These are phyloP conservation scores for Bothriochloa decipiens DNA, from an alignment of 176 grass and related monocot genomes.

Conservation along the genomic window DNA sequence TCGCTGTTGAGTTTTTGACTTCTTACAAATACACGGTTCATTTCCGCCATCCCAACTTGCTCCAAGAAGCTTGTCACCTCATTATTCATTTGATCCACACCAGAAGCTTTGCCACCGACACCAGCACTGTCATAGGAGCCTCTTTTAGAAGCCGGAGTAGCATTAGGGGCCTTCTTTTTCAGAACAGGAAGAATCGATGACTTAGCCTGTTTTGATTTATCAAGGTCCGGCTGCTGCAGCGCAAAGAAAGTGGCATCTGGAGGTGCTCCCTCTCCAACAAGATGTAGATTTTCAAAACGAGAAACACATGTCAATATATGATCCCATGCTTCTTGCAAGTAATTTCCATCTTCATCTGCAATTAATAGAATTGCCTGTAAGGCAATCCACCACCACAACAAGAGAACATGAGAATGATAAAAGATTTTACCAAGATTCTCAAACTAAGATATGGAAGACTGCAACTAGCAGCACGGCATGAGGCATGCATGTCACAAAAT, in stretches of 20 bases:
- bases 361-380: conserved; percentile 90
- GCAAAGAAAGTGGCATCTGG: conserved; percentile 99
- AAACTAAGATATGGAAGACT: conserved; percentile 38
- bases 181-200: conserved; percentile 89
- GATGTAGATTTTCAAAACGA: conserved; percentile 94
- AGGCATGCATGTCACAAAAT: background rate
- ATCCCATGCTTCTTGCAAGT: conserved; percentile 99
- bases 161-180: conserved; percentile 79
- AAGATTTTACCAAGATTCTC: conserved; percentile 13
- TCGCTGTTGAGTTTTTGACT: conserved; percentile 97
- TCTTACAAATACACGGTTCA: conserved; percentile 85
- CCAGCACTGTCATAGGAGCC: conserved; percentile 97
- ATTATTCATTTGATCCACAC: conserved; percentile 94
- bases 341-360: conserved; percentile 98
- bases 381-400: conserved; percentile 40
- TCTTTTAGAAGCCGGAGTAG: conserved; percentile 68
- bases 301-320: conserved; percentile 97
- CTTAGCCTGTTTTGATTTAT: conserved; percentile 93
- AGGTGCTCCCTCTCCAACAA: conserved; percentile 88
- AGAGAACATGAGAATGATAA: conserved; percentile 43
- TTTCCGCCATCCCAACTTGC: conserved; percentile 93
- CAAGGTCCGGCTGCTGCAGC: conserved; percentile 77
- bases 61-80: conserved; percentile 87
- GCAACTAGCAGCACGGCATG: background rate
- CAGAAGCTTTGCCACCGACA: conserved; percentile 96